Evolutionary conservation across 2,329 filamentous ascomycete species (phyloP), one percentile per base, ranked within the genome.

Genomic region (Claviceps digitariae): DNA sequence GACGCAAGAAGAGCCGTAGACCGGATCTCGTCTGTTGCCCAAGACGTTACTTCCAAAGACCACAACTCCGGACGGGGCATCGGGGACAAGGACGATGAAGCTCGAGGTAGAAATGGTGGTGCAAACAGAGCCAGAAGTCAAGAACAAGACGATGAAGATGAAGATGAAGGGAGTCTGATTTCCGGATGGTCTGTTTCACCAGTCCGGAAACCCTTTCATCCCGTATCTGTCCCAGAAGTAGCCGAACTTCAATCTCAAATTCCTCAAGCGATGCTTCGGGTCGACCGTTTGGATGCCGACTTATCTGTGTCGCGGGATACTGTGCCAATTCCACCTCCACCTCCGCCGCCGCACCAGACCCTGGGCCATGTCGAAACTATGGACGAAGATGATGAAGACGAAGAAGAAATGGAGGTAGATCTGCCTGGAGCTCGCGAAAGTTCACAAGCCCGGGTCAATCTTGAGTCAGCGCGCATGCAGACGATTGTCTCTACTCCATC

Each of bases 351-450:
- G 6, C 3, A 9, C 27, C 6, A 36, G 15, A 36, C n/a, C 20
- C 27, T 29, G 2, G 21, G 9, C 15, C 29, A 17, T 44, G 25
- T 21, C 41, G 38, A 23, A n/a, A 7, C 17, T 36, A 29, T 48
- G 23, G 48, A 41, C 3, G 50, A 34, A 1, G 27, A 40, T 2
- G 49, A 45, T 3, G 61, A 56, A 57, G 57, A 56, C 25, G 55
- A 62, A 9, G 68, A 70, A n/a, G 70, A 72, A 48, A 62, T 65
- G 48, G 62, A 64, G 38, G 61, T 64, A 46, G 62, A 63, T 36
- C 56, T 69, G 4, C 67, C 68, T 1, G 62, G 62, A 40, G 64
- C 62, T 7, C 60, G 62, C 15, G 52, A 57, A 40, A 51, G 49
- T 10, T 27, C 43, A 12, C 54, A 58, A 41, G 46, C 31, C 7